These are phyloP conservation scores for Zarea fungicola DNA, from an alignment of 2,329 filamentous ascomycete species.

Conservation along the genomic window DNA sequence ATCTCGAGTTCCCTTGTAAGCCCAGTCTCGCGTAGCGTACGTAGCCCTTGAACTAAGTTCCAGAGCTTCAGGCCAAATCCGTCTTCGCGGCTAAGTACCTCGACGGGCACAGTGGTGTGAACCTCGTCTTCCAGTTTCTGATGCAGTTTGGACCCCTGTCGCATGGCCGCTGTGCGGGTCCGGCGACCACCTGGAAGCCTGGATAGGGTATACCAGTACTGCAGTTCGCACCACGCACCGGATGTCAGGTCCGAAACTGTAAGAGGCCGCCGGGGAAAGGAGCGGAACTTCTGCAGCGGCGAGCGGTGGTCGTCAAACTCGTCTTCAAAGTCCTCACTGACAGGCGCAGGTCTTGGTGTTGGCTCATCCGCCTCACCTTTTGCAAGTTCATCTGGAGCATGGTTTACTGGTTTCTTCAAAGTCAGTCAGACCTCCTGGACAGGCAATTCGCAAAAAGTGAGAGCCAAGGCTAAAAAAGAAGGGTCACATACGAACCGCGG, in stretches of 20 bases:
- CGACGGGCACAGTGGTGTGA: constrained; percentile 68
- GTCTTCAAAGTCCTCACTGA: constrained; percentile 19
- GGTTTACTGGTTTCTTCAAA: constrained; percentile 58
- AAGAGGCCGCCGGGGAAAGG: constrained; percentile 69
- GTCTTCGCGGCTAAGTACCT: constrained; percentile 72
- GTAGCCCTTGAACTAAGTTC: constrained; percentile 84
- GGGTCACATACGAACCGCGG: constrained; percentile 48
- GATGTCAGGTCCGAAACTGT: constrained; percentile 85
- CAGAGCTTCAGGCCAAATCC: constrained; percentile 76
- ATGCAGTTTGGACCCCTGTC: constrained; percentile 72
- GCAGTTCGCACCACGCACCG: constrained; percentile 92
- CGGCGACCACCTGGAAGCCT: constrained; percentile 66
- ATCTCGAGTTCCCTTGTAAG: constrained; percentile 73
- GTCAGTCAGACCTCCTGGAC: constrained; percentile 52
- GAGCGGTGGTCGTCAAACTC: constrained; percentile 33
- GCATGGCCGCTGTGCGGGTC: constrained; percentile 76
- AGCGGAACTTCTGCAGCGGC: constrained; percentile 74
- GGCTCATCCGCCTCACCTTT: not conserved
- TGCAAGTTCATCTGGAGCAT: constrained; percentile 28
- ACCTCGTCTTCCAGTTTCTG: constrained; percentile 80
- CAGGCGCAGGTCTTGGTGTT: not conserved
- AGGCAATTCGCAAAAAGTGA: no score
- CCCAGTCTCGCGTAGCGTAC: constrained; percentile 65
- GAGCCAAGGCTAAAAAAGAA: not conserved
- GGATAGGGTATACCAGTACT: constrained; percentile 84